Conservation (phyloP, 1,139 yeast genomes). For the Kurtzmaniella quercitrusa region DNA sequence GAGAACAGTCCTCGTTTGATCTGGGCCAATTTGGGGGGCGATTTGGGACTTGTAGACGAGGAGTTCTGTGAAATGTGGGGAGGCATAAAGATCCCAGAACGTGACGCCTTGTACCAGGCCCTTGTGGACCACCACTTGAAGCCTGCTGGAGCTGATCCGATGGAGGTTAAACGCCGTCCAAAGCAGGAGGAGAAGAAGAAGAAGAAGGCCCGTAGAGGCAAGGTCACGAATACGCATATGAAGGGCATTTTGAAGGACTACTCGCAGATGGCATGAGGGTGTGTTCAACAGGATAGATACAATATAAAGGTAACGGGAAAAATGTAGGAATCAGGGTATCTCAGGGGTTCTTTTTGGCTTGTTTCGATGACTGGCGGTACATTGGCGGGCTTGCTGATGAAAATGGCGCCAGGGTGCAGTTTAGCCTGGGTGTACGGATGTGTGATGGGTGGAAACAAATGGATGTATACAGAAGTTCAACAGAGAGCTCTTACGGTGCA, state of each 20-base stretch:
- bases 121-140: conserved; percentile 82
- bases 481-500: no score
- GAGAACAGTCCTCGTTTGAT: conserved; percentile 87
- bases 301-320: not conserved
- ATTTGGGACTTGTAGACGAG: conserved; percentile 70
- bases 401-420: no score
- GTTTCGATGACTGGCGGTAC: no score
- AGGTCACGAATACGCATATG: conserved; percentile 94
- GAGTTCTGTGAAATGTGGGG: conserved; percentile 85
- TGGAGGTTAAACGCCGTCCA: conserved; percentile 64
- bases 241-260: conserved; percentile 92
- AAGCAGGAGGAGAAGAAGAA: conserved; percentile 68
- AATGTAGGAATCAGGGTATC: not conserved
- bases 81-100: conserved; percentile 71
- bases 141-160: conserved; percentile 98
- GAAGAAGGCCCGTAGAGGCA: conserved; percentile 88
- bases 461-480: no score
- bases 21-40: conserved; percentile 85
- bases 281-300: not conserved
- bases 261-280: conserved; percentile 33
- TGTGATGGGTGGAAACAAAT: no score
- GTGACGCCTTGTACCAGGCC: conserved; percentile 69
- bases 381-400: no score
- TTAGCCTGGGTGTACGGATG: no score
- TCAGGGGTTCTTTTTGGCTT: no score